Evolutionary conservation across 805 yeast species (phyloP), one percentile per base, ranked within the genome.

Genomic region (Candida peoriensis): DNA sequence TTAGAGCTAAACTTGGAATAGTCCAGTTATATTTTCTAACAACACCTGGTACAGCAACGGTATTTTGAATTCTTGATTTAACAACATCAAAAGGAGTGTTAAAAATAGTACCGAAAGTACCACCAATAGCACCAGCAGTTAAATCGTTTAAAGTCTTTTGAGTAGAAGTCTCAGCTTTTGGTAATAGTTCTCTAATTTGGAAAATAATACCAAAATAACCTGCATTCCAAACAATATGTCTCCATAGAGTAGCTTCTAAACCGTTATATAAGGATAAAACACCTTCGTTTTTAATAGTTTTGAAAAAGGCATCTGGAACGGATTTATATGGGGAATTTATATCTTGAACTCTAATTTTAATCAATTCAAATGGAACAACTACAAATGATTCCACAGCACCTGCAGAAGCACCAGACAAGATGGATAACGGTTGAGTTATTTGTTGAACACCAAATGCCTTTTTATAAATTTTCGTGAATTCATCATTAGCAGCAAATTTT

Each of bases 21-120:
- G 97, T 78, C 97, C 98, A 93, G 62, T 78, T 82, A 65, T 90
- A 90, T 63, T 83, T 89, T 48, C 90, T 82, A 21, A 74, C 71
- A 41, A 82, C 88, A 43, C 95, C 95, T 14, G 81, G 71, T 24
- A 66, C 67, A 25, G 67, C 63, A 37, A 75, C 71, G 24, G 82
- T 71, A 59, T 77, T 78, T 64, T 93, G 99, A 52, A 93, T 85
- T 69, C 99, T 78, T 11, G 96, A 85, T 69, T 93, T 93, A 51
- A 93, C 97, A 34, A 93, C 96, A 61, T 93, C 99, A 51, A 90
- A 88, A 31, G 99, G 98, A 21, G 97, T 93, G 69, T 89, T 93
- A 52, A 90, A 64, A 42, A 85, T 55, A n/a, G 97, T 90, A 67
- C 98, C 98, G 43, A 85, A 75, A 32, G 95, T 86, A 61, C 99